Evolutionary conservation across 31 red algal genomes (phyloP), one percentile per base, ranked within the genome.

Genomic region (Odonthalia washingtoniensis): DNA sequence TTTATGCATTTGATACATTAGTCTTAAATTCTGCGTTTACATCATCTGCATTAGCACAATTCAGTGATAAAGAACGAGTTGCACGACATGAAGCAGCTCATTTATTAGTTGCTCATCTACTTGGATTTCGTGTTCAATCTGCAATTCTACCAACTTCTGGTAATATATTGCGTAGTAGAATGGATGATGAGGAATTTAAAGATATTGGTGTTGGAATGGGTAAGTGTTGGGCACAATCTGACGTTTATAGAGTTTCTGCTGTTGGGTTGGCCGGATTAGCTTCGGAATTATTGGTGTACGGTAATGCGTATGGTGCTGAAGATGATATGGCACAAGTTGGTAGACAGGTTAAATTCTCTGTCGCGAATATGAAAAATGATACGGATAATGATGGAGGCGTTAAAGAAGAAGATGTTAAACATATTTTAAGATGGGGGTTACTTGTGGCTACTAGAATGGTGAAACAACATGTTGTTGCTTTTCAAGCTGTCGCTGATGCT

Each of bases 351-450:
- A 14, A 40, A 9, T 57, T 21, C 21, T 9, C 49, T 21, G 12
- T 57, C 21, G 49, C 49, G 21, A n/a, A n/a, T n/a, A n/a, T n/a
- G n/a, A n/a, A n/a, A n/a, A n/a, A n/a, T n/a, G n/a, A n/a, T n/a
- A n/a, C n/a, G n/a, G n/a, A n/a, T n/a, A n/a, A n/a, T 16, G 6
- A 30, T 40, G 34, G 37, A 61, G 2, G 4, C 18, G 33, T 67
- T 3, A 31, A 36, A 31, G 80, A 77, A 32, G 78, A 70, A 32
- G 40, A 37, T 38, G 78, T 82, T 4, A 42, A 76, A 62, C 44
- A 68, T n/a, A 44, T 77, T 45, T 32, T 73, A 33, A 72, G 88
- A 43, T 93, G 91, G 91, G 91, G 91, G 4, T 32, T 93, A 37
- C 39, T 93, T 35, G 77, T 70, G 9, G 84, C 91, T 0, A 68